phyloP scores from a whole-genome alignment of 2,329 filamentous ascomycete genomes.

The Fusarium sulawesiense region DNA sequence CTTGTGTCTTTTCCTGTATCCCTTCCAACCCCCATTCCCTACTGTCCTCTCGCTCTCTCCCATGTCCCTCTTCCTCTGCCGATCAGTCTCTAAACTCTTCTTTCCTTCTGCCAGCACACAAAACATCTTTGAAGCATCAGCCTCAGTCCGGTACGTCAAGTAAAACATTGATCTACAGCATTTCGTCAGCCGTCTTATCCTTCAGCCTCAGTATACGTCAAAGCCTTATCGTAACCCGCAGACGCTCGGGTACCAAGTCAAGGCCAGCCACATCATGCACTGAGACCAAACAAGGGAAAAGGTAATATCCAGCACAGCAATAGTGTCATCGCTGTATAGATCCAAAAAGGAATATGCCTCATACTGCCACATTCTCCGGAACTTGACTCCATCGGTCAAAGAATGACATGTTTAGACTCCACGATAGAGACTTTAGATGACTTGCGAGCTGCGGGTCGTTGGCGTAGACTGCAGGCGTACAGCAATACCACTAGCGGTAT shows the following conservation, averaged over 20 bases:
- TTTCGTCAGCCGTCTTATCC: not conserved
- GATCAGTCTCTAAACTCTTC: not conserved
- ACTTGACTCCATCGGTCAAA: slow-evolving; percentile 8
- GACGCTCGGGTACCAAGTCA: not conserved
- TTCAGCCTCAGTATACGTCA: not conserved
- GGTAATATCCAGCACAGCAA: not conserved
- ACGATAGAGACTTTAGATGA: slow-evolving; percentile 11
- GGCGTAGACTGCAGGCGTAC: not conserved
- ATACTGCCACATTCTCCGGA: slow-evolving; percentile 1
- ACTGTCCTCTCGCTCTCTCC: too few relatives aligned
- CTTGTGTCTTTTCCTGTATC: not conserved
- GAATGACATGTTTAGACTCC: not conserved
- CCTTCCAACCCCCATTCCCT: not conserved
- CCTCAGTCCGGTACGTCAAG: not conserved
- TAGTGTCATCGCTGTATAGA: not conserved
- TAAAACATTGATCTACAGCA: not conserved
- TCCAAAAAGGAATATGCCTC: not conserved
- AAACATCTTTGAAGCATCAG: not conserved
- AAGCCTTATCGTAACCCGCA: not conserved
- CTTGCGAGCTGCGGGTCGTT: not conserved
- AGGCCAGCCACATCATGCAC: not conserved
- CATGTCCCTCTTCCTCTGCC: not conserved
- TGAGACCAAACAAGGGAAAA: not conserved
- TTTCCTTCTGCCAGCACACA: not conserved
- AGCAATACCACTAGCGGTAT: not conserved